Evolutionary conservation across 176 grass and related monocot genomes (phyloP), one percentile per base, ranked within the genome.

Genomic region (Musa schizocarpa): DNA sequence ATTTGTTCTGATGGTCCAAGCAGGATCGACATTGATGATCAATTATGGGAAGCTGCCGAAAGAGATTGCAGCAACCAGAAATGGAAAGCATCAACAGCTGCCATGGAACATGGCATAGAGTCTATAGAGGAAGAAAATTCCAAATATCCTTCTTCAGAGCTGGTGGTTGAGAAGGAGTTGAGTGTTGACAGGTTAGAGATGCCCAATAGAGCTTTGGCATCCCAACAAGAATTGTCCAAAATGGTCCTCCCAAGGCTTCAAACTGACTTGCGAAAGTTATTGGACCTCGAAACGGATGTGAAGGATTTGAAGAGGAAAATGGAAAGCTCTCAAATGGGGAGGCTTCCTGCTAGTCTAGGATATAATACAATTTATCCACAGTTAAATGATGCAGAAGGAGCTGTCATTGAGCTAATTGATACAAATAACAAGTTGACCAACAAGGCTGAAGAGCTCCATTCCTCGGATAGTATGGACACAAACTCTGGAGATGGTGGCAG

Each of bases 21-120:
- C 48, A 65, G 71, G 69, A 80, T 58, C 34, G 71, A 69, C 74
- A 89, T 82, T 75, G 74, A 71, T 50, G 96, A 89, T 48, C 86
- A 95, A 65, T 85, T 99, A 19, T 99, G 94, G 94, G 94, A 91
- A 78, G 84, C 85, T 78, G 89, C 88, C 1, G 93, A 97, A 77
- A 90, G 65, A 80, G 82, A 72, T 82, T 92, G 78, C 74, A 85
- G 83, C 76, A 93, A 88, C 65, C 63, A 74, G 82, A 74, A 77
- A 50, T 77, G 56, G 22, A 89, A 87, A 43, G 29, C 29, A 34
- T 34, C 29, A 34, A 34, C 29, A 54, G 86, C 80, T 68, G 69
- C 69, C 16, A 26, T 25, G 21, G 84, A 86, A 69, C 82, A 86
- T 1, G 88, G 88, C 52, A 89, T 92, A 66, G 81, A 92, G 43